These are phyloP conservation scores for Pichia pseudocactophila DNA, from an alignment of 805 yeast genomes.

Conservation along the genomic window DNA sequence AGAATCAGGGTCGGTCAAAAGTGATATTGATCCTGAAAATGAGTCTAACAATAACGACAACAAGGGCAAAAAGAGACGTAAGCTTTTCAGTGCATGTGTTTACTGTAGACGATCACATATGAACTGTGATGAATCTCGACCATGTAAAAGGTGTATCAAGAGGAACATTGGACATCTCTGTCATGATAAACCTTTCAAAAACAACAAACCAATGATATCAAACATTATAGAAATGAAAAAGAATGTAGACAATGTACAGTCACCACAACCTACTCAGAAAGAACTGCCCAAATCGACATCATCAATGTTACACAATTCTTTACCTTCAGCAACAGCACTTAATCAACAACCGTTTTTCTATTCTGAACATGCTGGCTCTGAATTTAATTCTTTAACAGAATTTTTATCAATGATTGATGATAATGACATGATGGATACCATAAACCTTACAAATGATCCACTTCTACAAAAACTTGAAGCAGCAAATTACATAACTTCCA, in stretches of 20 bases:
- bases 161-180: constrained; percentile 86
- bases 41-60: constrained; percentile 15
- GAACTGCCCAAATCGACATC: constrained; percentile 1
- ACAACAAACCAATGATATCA: neutral
- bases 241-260: neutral
- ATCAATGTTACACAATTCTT: neutral
- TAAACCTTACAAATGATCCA: constrained; percentile 30
- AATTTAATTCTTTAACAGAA: constrained; percentile 82
- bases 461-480: constrained; percentile 28
- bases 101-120: constrained; percentile 90
- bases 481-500: constrained; percentile 9
- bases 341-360: constrained; percentile 71
- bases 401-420: constrained; percentile 87
- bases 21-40: neutral
- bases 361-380: constrained; percentile 89
- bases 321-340: constrained; percentile 19
- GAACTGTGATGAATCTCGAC: constrained; percentile 76
- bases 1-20: neutral
- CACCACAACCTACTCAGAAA: neutral
- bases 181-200: constrained; percentile 54
- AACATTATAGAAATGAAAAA: neutral
- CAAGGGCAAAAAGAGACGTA: constrained; percentile 23
- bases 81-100: constrained; percentile 68
- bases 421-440: constrained; percentile 50
- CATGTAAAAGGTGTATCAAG: constrained; percentile 77